Evolutionary conservation across 371 early-diverging fungal genomes (phyloP).

Genomic region (Circinella umbellata): DNA sequence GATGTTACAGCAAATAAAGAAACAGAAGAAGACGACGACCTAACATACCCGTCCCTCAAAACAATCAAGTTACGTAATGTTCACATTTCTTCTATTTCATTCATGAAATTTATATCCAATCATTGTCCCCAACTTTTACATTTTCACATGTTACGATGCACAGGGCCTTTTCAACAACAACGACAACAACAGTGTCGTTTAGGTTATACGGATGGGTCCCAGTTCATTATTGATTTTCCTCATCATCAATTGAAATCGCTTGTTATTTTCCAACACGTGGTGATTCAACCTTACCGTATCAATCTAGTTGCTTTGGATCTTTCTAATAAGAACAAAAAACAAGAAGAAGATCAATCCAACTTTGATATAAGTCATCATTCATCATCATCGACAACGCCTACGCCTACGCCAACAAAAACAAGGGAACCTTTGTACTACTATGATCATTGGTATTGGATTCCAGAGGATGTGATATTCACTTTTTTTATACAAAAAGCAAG

Average conservation of each 20-base stretch:
- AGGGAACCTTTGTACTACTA: no score
- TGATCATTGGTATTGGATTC: no score
- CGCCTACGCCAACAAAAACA: neutral
- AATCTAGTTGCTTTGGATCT: no score
- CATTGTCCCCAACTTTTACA: constrained; percentile 1
- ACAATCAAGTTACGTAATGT: neutral
- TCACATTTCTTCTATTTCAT: neutral
- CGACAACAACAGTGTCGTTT: no score
- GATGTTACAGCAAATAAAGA: neutral
- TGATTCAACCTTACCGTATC: neutral
- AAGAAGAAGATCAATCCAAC: no score
- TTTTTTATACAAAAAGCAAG: no score
- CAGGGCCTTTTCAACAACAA: neutral
- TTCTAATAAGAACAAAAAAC: no score
- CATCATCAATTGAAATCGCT: neutral
- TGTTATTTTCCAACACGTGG: neutral
- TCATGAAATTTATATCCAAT: neutral
- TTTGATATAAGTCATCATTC: no score
- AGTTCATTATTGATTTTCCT: neutral
- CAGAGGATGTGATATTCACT: no score
- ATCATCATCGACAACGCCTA: neutral
- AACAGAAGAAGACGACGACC: no score
- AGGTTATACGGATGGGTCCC: neutral
- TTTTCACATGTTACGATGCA: constrained; percentile 7
- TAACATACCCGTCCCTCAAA: neutral